Evolutionary conservation across 208 protist species (phyloP), one percentile per base, ranked within the genome.

Genomic region (Sergeia podlipaevii): DNA sequence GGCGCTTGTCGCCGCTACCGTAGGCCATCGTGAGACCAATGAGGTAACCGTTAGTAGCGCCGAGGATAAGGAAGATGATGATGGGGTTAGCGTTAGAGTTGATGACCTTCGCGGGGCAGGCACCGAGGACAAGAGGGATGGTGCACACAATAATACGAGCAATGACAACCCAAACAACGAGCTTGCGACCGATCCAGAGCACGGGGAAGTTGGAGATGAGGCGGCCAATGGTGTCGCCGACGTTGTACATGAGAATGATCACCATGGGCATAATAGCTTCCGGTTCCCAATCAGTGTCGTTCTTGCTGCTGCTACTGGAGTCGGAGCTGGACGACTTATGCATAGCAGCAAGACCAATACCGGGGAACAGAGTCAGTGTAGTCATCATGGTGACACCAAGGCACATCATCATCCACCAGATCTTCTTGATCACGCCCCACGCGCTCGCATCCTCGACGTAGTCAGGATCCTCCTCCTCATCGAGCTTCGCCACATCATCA

Each of bases 331-430:
- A 28, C 21, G 39, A 29, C 32, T 13, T 37, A 20, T 68, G 47
- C 69, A 70, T 70, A 5, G 69, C 69, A 15, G 41, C 6, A 6
- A 76, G 57, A 20, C 69, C 69, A 8, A 76, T 65, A 30, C 69
- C 69, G n/a, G 69, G 69, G 56, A 76, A 76, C 17, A 70, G 57
- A 34, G 62, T 63, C 26, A 76, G 55, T 0, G 63, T 53, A 23
- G 57, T 71, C 36, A 76, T 58, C 69, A 76, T 70, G 48, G 49
- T 66, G 20, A 42, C 33, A 7, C 36, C 36, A 7, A 70, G 42
- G 54, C 60, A 70, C 30, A 70, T 7, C 69, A 76, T 70, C 62
- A 76, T 70, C 28, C 49, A 24, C 64, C 69, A 76, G 37, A 76
- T 76, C 28, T 64, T 62, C 7, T 61, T 53, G 43, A 62, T 67